Percentiles rank a stretch among this genome's conserved stretches.
Conservation (phyloP, 1,139 yeast genomes). For the Yamadazyma kanchanaburiensis region DNA sequence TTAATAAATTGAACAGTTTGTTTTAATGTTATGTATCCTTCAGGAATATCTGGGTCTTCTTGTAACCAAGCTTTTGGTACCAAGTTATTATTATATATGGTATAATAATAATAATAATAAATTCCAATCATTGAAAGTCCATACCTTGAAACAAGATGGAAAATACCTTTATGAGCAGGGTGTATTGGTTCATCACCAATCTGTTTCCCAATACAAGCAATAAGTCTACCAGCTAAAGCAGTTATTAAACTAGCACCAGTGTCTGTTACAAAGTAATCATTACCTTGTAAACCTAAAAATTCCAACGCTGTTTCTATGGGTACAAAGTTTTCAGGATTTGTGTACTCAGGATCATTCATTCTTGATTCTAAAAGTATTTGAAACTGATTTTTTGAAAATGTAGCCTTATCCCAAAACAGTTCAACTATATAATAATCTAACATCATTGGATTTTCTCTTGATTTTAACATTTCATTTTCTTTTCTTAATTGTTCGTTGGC, state of each 20-base stretch:
- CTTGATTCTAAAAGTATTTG: background rate
- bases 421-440: background rate
- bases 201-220: background rate
- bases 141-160: constrained; percentile 1
- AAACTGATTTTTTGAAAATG: constrained; percentile 1
- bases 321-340: constrained; percentile 1
- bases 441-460: background rate
- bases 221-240: background rate
- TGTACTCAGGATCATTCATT: background rate
- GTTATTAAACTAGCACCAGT: constrained; percentile 1
- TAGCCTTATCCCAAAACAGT: background rate
- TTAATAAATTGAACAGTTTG: background rate
- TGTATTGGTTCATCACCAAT: background rate
- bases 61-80: constrained; percentile 3
- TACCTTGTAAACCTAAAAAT: background rate
- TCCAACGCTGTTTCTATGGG: background rate
- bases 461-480: background rate
- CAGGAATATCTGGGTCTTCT: constrained; percentile 1
- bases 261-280: background rate
- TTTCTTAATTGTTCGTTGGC: background rate
- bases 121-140: constrained; percentile 2
- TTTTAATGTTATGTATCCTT: background rate
- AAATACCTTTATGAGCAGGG: background rate
- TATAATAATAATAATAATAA: constrained; percentile 1
- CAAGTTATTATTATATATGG: constrained; percentile 1